Conservation (phyloP, 2,329 filamentous ascomycete species). For the Alternaria ethzedia region DNA sequence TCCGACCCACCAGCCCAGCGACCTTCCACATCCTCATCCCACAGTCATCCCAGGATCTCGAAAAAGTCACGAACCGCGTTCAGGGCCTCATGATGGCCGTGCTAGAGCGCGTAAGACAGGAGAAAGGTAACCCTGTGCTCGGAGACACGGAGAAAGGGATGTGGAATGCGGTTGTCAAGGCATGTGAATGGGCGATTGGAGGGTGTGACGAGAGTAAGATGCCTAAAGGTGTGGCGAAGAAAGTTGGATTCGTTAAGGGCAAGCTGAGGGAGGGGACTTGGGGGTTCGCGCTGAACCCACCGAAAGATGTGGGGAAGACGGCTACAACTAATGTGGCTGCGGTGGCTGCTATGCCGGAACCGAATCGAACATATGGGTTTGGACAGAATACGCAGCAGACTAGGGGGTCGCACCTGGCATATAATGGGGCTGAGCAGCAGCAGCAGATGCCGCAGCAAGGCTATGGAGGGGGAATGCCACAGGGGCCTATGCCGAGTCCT, state of each 20-base stretch:
- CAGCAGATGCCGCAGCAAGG: constrained; percentile 1
- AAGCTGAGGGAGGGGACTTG: constrained; percentile 34
- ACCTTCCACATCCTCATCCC: constrained; percentile 34
- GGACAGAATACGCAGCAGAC: constrained; percentile 4
- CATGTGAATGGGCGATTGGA: constrained; percentile 34
- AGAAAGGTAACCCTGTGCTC: constrained; percentile 29
- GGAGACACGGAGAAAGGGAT: constrained; percentile 20
- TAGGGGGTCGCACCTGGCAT: background rate
- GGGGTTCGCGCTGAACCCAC: constrained; percentile 18
- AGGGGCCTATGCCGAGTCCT: background rate
- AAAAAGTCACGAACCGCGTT: constrained; percentile 29
- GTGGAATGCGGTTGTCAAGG: constrained; percentile 34
- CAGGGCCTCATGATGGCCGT: constrained; percentile 44
- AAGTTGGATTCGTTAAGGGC: constrained; percentile 32
- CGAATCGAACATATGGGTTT: constrained; percentile 15
- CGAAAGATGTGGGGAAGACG: background rate
- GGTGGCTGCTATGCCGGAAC: background rate
- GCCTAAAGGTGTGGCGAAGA: constrained; percentile 33
- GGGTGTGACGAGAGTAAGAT: constrained; percentile 30
- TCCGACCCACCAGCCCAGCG: constrained; percentile 23
- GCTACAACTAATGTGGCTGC: background rate
- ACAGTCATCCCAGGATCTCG: constrained; percentile 6
- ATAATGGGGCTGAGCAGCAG: background rate
- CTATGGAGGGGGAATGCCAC: background rate
- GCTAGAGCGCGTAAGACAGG: constrained; percentile 31